phyloP scores from a whole-genome alignment of 441 rosid species.

The Gossypium gossypioides region DNA sequence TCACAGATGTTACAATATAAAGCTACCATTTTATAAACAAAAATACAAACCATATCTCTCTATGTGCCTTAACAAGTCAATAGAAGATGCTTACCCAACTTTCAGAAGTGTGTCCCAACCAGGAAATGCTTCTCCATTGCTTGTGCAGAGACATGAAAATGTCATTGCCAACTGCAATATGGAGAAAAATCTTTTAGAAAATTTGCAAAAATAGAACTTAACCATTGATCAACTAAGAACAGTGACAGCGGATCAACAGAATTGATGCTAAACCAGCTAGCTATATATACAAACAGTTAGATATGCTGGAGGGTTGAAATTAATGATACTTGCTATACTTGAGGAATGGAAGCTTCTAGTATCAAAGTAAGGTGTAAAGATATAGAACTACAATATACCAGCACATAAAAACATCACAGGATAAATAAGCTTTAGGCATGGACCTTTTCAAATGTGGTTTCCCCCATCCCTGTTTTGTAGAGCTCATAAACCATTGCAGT shows the following conservation, averaged over 20 bases:
- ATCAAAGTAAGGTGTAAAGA: not conserved
- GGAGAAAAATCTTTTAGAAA: slow-evolving; percentile 2
- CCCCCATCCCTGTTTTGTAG: slow-evolving; percentile 86
- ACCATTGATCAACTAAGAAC: too few species aligned
- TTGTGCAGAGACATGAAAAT: slow-evolving; percentile 56
- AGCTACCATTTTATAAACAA: not conserved
- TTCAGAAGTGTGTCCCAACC: slow-evolving; percentile 82
- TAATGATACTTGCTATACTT: not conserved
- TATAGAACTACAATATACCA: not conserved
- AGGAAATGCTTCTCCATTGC: slow-evolving; percentile 76
- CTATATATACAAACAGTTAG: not conserved
- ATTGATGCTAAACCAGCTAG: not conserved
- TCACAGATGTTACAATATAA: not conserved
- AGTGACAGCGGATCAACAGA: not conserved
- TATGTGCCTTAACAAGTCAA: not conserved
- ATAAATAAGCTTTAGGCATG: slow-evolving; percentile 5
- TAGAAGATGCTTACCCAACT: slow-evolving; percentile 44
- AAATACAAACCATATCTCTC: not conserved
- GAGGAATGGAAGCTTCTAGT: not conserved
- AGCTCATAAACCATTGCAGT: slow-evolving; percentile 91
- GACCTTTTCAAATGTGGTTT: slow-evolving; percentile 82
- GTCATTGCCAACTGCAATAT: slow-evolving; percentile 56
- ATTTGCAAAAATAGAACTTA: not conserved
- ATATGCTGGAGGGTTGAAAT: not conserved
- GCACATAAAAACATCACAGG: not conserved